Base-by-base conservation (phyloP, 805 yeast species). In the Suhomyces emberorum region DNA sequence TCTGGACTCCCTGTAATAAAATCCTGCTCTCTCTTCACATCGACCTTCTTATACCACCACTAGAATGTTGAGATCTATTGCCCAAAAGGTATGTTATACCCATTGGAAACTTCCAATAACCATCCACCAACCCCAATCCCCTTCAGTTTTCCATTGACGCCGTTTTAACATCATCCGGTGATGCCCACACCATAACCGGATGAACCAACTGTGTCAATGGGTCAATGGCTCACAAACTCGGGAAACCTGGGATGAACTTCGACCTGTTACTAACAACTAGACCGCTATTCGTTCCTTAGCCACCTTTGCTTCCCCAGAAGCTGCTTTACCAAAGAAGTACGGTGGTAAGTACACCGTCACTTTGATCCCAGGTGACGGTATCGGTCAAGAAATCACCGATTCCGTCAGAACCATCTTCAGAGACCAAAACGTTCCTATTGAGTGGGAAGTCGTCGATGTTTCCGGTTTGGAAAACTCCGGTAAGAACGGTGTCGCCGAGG, bases 361-460 rank as follows among this genome's bases (percentile, higher is more conserved):
- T 34, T 75, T 91, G 62, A 83, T 91, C 52, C 98, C 98, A 41
- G 96, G 98, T 69, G 98, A 91, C 61, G 98, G 98, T 77, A 84
- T 89, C 50, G 98, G 98, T 65, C 83, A 82, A 59, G 96, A 89
- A 72, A 86, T 89, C 61, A 83, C 98, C 41, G 91, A 85, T 63
- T 84, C 97, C 17, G 98, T 91, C 43, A 81, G 84, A 64, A 78
- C 87, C 50, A 85, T 91, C 61, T 91, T 91, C 75, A 76, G 81
- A 59, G 78, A 87, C 45, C 88, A 85, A 67, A 79, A 78, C 49
- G 83, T 93, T 29, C 98, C 98, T 51, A 81, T 91, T 49, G 96
- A 88, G 52, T 93, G 93, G 84, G 98, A 93, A 65, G 60, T 63
- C 25, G 63, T 69, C 33, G 71, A 69, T 29, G 72, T 68, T 21